Base-by-base conservation (phyloP, 2,329 filamentous ascomycete species). In the Sclerotinia sclerotiorum region DNA sequence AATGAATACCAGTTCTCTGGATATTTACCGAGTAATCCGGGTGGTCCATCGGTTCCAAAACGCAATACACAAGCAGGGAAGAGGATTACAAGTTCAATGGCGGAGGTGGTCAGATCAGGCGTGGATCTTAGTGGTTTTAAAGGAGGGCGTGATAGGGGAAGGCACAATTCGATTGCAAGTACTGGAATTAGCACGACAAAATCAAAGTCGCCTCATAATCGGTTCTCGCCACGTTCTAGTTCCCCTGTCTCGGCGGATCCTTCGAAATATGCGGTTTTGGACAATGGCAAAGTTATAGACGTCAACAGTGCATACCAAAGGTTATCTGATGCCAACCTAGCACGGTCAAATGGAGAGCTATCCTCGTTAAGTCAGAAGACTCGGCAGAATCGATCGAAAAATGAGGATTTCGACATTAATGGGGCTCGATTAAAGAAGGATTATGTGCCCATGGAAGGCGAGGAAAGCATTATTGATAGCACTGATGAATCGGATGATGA, bases 301-400 rank as follows among this genome's bases (percentile, higher is more conserved):
- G 85, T 91, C 78, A 87, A 84, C 69, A 89, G 83, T 71, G 89
- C 90, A 5, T 92, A 93, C 76, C 84, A 88, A 63, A 85, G 87
- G 69, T 80, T 93, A 24, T 92, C 90, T 1, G 89, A 94, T 76
- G 89, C 89, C 15, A 88, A 89, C 63, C 79, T 94, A 55, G 83
- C 87, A 4, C 84, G 84, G 42, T 88, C 88, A 6, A 84, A 86
- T 24, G 88, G 90, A 39, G 85, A 82, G 63, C 79, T 94, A 44
- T 84, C 89, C 8, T 77, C 69, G 82, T 82, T 69, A 24, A 60
- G 65, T 39, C 70, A 67, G 54, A 76, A 73, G 63, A 70, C 60
- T 61, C 67, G 70, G 66, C 67, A 72, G 67, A 70, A 72, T 67
- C 63, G 76, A 65, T 61, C 72, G 32, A 69, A 74, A 60, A 74